Evolutionary conservation across 2,329 filamentous ascomycete genomes (phyloP).

Genomic region (Calycina marina): DNA sequence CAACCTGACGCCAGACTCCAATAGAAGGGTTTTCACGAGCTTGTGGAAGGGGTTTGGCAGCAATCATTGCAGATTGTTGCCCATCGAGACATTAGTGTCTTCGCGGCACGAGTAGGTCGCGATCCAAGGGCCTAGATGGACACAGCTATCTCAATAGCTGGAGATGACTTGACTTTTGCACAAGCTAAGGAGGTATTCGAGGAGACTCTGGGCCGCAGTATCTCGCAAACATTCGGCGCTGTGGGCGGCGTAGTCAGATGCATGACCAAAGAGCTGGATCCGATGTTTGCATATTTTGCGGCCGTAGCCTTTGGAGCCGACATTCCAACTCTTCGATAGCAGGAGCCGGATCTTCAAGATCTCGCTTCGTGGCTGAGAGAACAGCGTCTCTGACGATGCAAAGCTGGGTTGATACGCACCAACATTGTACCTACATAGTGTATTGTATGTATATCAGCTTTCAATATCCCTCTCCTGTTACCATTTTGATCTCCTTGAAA

Average conservation of each 20-base stretch:
- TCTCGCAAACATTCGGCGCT: constrained; percentile 22
- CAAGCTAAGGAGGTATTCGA: constrained; percentile 23
- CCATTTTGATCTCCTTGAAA: too few species aligned
- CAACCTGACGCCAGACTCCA: constrained; percentile 19
- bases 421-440: too few species aligned
- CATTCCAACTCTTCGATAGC: constrained; percentile 13
- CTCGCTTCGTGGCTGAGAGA: constrained; percentile 11
- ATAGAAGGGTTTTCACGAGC: constrained; percentile 11
- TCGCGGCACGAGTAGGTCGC: constrained; percentile 25
- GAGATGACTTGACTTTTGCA: constrained; percentile 26
- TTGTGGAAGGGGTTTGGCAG: constrained; percentile 25
- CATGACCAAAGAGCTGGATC: constrained; percentile 22
- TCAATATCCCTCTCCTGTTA: too few species aligned
- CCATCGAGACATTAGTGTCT: constrained; percentile 26
- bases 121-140: constrained; percentile 22
- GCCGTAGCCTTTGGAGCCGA: constrained; percentile 25
- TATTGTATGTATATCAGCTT: too few species aligned
- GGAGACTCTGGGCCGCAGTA: constrained; percentile 18
- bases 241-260: constrained; percentile 17
- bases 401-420: too few species aligned
- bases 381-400: too few species aligned
- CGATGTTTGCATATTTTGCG: constrained; percentile 27
- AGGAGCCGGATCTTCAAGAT: constrained; percentile 10
- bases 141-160: constrained; percentile 25
- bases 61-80: constrained; percentile 25